A percentile compares a stretch with the other conserved stretches of the same genome.
Conservation (phyloP, 1,139 yeast genomes). For the Suhomyces chickasaworum region DNA sequence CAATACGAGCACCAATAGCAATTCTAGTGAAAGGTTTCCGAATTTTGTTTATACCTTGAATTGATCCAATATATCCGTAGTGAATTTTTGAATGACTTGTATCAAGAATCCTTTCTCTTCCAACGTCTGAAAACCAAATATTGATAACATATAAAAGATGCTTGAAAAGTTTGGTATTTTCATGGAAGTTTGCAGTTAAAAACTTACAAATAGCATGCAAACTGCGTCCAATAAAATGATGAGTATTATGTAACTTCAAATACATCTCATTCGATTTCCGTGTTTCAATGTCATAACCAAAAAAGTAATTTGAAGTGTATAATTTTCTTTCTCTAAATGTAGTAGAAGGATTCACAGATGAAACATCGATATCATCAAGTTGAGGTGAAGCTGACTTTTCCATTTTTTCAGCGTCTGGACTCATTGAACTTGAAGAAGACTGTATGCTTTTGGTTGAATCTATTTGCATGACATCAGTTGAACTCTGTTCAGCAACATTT, state of each 20-base stretch:
- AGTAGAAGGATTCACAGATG: constrained; percentile 47
- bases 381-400: constrained; percentile 33
- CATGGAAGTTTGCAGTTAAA: constrained; percentile 54
- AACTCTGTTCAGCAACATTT: neutral
- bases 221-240: constrained; percentile 64
- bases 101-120: constrained; percentile 68
- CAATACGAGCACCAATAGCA: constrained; percentile 74
- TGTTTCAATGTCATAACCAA: constrained; percentile 51
- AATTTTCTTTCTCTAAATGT: constrained; percentile 63
- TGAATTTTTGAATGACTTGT: constrained; percentile 48
- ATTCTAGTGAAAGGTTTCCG: constrained; percentile 79
- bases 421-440: constrained; percentile 1
- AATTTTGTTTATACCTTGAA: constrained; percentile 48
- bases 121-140: constrained; percentile 85
- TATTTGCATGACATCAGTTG: neutral
- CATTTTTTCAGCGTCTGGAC: constrained; percentile 6
- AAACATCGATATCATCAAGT: constrained; percentile 46
- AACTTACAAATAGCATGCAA: constrained; percentile 62
- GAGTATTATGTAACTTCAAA: constrained; percentile 58
- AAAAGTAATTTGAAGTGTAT: constrained; percentile 58
- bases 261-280: constrained; percentile 57
- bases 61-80: constrained; percentile 36
- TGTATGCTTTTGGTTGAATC: neutral
- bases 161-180: constrained; percentile 69
- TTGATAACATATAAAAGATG: constrained; percentile 67